These are phyloP conservation scores for Jamesozyma jinghongensis DNA, from an alignment of 805 yeast genomes.

Conservation along the genomic window DNA sequence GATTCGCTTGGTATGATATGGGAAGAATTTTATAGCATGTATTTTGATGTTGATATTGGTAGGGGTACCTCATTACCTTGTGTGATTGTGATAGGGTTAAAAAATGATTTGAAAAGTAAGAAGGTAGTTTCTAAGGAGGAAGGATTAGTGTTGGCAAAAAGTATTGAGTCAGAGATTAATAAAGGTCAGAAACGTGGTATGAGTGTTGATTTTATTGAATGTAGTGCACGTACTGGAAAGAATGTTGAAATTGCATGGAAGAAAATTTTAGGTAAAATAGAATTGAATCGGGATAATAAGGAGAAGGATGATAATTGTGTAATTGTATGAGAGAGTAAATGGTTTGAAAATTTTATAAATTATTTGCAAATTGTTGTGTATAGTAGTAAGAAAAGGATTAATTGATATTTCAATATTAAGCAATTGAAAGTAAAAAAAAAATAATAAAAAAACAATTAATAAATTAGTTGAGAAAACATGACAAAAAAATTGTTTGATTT, in stretches of 20 bases:
- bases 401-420: no score
- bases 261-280: constrained; percentile 4
- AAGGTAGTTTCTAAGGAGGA: constrained; percentile 12
- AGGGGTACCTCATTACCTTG: constrained; percentile 46
- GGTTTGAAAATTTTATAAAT: no score
- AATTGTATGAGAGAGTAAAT: no score
- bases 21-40: constrained; percentile 44
- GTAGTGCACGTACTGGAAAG: constrained; percentile 20
- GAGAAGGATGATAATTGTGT: not conserved
- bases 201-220: constrained; percentile 20
- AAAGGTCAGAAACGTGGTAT: not conserved
- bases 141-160: constrained; percentile 13
- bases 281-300: not conserved
- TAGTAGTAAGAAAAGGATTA: no score
- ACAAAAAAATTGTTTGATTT: no score
- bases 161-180: not conserved
- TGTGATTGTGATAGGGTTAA: constrained; percentile 45
- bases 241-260: constrained; percentile 20
- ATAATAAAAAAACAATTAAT: no score
- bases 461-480: no score
- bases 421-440: no score
- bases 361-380: no score
- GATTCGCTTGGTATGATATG: constrained; percentile 67
- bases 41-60: constrained; percentile 46
- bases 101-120: constrained; percentile 16